Base-by-base conservation (phyloP, 257 asterid genomes). In the Knoxia roxburghii region DNA sequence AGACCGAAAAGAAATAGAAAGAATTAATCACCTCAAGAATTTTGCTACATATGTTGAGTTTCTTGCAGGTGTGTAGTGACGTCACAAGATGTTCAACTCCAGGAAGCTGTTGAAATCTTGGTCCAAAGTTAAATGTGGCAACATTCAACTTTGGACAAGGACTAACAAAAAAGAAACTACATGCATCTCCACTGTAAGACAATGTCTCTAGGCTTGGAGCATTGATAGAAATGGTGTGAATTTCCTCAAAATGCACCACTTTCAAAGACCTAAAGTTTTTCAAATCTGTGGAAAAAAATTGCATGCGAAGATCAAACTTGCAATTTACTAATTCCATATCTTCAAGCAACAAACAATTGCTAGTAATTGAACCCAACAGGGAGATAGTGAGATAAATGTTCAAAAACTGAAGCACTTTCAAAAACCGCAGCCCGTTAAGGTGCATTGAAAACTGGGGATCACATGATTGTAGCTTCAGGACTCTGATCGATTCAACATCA, bases 391-490 rank as follows among this genome's bases (percentile, higher is more conserved):
- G 53, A 40, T 33, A 6, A 7, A 66, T 64, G 9, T 30, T 29
- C 30, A 68, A 64, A 14, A 84, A 29, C 7, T 67, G 67, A 14
- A 84, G 20, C 0, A 57, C 73, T 29, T 43, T 48, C 65, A 84
- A 6, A 4, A 29, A 29, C 23, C 74, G 49, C 11, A 73, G 65
- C 2, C 74, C 75, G 13, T 49, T 68, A 0, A 70, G 24, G 3
- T 12, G 23, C 39, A 33, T 2, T 4, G 76, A 54, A 30, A 74
- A 4, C 11, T 64, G n/a, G 0, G 74, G 40, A 21, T 72, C 75
- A 52, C 84, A 81, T 9, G 56, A 75, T 1, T 59, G 35, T 2
- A 84, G 80, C 50, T 60, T 75, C 68, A 81, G 9, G 0, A 10
- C 20, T 20, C 27, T 68, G 0, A 84, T 33, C 32, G 37, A 29